These are phyloP conservation scores for Fusarium miscanthi DNA, from an alignment of 2,329 filamentous ascomycete genomes.

Conservation along the genomic window DNA sequence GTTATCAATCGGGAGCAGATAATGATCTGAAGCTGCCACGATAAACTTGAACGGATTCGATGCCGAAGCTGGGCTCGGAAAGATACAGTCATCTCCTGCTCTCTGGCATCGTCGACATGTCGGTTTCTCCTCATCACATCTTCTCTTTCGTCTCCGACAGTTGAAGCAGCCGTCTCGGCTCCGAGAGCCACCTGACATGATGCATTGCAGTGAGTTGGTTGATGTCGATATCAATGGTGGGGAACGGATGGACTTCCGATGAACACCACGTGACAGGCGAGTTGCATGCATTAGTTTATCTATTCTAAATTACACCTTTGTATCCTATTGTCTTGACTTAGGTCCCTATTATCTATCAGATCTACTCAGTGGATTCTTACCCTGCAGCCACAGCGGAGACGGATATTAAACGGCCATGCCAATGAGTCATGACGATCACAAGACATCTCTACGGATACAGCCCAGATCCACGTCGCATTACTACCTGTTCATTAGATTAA, in stretches of 20 bases:
- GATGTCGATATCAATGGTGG: slow-evolving; percentile 2
- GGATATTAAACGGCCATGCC: slow-evolving; percentile 13
- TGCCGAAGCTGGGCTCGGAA: slow-evolving; percentile 25
- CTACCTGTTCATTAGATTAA: neutral
- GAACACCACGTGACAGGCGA: slow-evolving; percentile 7
- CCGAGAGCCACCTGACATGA: slow-evolving; percentile 38
- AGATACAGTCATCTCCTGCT: slow-evolving; percentile 32
- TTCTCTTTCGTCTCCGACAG: slow-evolving; percentile 62
- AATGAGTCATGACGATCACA: neutral
- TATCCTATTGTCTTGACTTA: too few relatives aligned
- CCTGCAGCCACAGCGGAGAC: slow-evolving; percentile 26
- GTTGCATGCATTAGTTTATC: neutral
- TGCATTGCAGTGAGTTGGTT: slow-evolving; percentile 16
- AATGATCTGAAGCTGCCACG: slow-evolving; percentile 28
- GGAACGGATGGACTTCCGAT: slow-evolving; percentile 11
- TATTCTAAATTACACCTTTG: neutral
- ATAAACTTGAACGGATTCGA: slow-evolving; percentile 40
- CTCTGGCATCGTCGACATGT: slow-evolving; percentile 28
- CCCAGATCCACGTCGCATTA: neutral
- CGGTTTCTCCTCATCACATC: slow-evolving; percentile 54
- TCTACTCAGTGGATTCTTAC: slow-evolving; percentile 1
- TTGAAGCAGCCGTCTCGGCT: slow-evolving; percentile 53
- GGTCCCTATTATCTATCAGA: neutral
- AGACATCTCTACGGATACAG: neutral
- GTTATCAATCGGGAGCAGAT: slow-evolving; percentile 15